A percentile compares a stretch with the other conserved stretches of the same genome.
These are phyloP conservation scores for Pelomyxa schiedti DNA, from an alignment of 78 protist genomes.

Conservation along the genomic window DNA sequence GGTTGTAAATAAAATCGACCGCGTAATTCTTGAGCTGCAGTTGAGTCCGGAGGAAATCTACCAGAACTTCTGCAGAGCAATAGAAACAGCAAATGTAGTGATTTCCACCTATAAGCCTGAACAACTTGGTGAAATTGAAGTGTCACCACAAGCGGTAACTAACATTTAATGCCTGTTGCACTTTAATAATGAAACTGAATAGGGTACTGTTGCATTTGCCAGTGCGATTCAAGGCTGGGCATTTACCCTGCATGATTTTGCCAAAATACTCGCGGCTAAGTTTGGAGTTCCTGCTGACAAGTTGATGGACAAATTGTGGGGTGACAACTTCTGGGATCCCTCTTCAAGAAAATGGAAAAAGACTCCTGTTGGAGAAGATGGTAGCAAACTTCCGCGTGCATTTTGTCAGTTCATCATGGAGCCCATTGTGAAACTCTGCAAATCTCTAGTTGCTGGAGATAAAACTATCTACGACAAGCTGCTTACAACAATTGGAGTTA, in stretches of 20 bases:
- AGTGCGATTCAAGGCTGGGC: slow-evolving; percentile 73
- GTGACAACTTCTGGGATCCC: slow-evolving; percentile 51
- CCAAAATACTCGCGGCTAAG: slow-evolving; percentile 30
- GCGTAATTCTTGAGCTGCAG: slow-evolving; percentile 79
- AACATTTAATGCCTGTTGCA: no score
- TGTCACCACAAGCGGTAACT: no score
- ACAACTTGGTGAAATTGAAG: slow-evolving; percentile 67
- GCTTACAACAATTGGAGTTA: not conserved
- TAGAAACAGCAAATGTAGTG: slow-evolving; percentile 74
- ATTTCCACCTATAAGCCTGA: slow-evolving; percentile 70
- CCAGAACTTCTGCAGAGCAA: slow-evolving; percentile 56
- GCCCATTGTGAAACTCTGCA: slow-evolving; percentile 35
- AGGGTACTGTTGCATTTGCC: slow-evolving; percentile 60
- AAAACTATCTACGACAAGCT: not conserved
- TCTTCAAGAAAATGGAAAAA: slow-evolving; percentile 30
- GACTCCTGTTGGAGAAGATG: not conserved
- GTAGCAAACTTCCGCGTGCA: slow-evolving; percentile 10
- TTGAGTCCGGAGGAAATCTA: slow-evolving; percentile 67
- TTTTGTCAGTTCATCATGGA: slow-evolving; percentile 44
- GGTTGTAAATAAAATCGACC: slow-evolving; percentile 90
- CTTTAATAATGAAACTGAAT: slow-evolving; percentile 17
- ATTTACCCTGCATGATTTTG: slow-evolving; percentile 45
- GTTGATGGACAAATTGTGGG: slow-evolving; percentile 44
- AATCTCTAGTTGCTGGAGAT: not conserved
- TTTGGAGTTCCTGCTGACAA: slow-evolving; percentile 14